Base-by-base conservation (phyloP, 768 basidiomycete species). In the Xerocomellus chrysenteron region DNA sequence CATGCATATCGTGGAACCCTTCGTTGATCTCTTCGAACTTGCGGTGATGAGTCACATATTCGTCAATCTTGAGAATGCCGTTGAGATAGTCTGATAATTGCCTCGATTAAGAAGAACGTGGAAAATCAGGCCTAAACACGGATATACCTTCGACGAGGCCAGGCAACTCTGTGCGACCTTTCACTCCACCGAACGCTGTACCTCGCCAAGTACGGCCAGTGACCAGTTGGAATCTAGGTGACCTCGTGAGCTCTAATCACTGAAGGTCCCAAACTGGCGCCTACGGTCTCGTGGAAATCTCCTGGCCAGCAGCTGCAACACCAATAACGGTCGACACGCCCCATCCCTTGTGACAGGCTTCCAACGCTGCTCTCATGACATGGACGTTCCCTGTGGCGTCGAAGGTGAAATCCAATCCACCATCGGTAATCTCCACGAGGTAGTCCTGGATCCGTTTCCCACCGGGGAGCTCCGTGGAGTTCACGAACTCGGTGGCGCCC, bases 261-360 rank as follows among this genome's bases (percentile, higher is more conserved):
- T 16, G 9, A 35, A 47, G 4, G 50, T 17, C 19, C 14, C 35
- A 46, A 51, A 44, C 12, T 5, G 37, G 32, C 24, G 75, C 88
- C 72, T 66, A 90, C 82, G 94, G 94, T 59, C 94, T 79, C 39
- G 94, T 95, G 12, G 88, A 82, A 59, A 95, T 94, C 74, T 98
- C 97, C 66, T 97, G 87, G 8, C 97, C 97, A 19, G 97, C 94
- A 24, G 94, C 94, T 4, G 97, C 97, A 41, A 99, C 97, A 57
- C 96, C 96, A 57, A 99, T 98, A 62, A 99, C 71, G 54, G 92
- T 98, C 55, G 87, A 92, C 42, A 98, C 88, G 64, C 97, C 97
- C 97, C 97, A 99, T 14, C 97, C 97, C 71, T 98, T 98, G 75
- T 99, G 97, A 73, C 94, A 98, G n/a, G 94, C 91, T 76, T 99